These are phyloP conservation scores for Cytospora piceae DNA, from an alignment of 2,329 filamentous ascomycete species.

Conservation along the genomic window DNA sequence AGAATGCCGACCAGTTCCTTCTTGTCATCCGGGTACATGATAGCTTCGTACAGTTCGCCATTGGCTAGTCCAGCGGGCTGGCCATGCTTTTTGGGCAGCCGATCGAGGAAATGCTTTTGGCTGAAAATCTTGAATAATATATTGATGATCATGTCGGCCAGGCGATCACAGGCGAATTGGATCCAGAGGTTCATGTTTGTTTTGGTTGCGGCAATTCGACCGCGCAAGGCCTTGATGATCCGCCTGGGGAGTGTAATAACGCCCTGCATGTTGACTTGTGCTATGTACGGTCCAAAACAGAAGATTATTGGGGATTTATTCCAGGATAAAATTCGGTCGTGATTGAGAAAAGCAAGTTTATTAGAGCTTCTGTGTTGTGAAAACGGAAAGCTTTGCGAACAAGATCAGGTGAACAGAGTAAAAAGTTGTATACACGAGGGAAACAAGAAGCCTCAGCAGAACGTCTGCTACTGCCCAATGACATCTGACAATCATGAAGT, in stretches of 20 bases:
- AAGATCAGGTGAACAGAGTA: not conserved
- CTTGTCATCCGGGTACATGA: not conserved
- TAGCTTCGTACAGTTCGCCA: slow-evolving; percentile 6
- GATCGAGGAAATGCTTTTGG: not conserved
- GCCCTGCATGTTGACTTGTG: not conserved
- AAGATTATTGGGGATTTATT: not conserved
- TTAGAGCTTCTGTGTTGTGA: not conserved
- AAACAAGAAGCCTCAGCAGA: not conserved
- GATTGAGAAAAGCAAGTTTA: not conserved
- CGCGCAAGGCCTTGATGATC: not conserved
- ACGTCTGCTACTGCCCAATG: not conserved
- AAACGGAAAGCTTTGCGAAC: not conserved
- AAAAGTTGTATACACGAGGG: too few species aligned
- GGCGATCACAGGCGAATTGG: not conserved
- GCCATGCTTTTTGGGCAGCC: not conserved
- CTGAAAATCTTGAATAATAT: not conserved
- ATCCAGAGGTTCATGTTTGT: not conserved
- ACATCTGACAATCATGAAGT: not conserved
- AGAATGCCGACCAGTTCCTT: not conserved
- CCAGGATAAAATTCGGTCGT: not conserved
- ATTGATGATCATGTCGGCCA: not conserved
- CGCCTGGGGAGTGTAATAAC: not conserved
- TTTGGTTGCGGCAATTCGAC: not conserved
- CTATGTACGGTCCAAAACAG: not conserved
- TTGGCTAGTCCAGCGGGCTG: not conserved